Percentiles rank a stretch among this genome's conserved stretches.
Evolutionary conservation across 2,329 filamentous ascomycete species (phyloP).

Genomic region (Ascochyta clinopodiicola): DNA sequence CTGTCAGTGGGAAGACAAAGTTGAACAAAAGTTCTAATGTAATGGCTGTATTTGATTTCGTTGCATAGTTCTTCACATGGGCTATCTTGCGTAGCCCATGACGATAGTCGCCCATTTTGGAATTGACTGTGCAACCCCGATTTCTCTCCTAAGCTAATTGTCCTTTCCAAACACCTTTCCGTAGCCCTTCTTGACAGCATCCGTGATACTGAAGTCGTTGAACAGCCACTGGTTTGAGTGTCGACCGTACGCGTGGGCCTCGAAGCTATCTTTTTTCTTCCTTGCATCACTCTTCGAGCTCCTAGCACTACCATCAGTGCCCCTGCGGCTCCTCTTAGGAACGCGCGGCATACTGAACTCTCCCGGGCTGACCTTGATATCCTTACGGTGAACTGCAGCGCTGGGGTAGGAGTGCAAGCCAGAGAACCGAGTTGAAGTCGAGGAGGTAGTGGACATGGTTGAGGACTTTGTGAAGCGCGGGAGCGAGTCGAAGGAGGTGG

Average conservation of each 20-base stretch:
- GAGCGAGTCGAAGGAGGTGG: slow-evolving; percentile 39
- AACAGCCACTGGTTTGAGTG: slow-evolving; percentile 50
- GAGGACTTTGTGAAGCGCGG: slow-evolving; percentile 34
- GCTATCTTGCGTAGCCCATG: too few relatives aligned
- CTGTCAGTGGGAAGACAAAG: too few relatives aligned
- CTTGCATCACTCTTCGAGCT: slow-evolving; percentile 19
- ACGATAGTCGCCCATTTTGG: too few relatives aligned
- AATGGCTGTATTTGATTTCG: too few relatives aligned
- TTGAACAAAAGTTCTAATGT: too few relatives aligned
- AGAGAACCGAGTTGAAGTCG: slow-evolving; percentile 22
- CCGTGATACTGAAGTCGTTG: slow-evolving; percentile 47
- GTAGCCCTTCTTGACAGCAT: slow-evolving; percentile 39
- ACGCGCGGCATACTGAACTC: slow-evolving; percentile 40
- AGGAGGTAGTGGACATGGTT: slow-evolving; percentile 35
- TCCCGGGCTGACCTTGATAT: slow-evolving; percentile 30
- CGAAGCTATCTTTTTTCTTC: slow-evolving; percentile 21
- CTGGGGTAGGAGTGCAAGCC: slow-evolving; percentile 23
- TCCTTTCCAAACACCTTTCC: slow-evolving; percentile 37
- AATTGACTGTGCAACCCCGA: too few relatives aligned
- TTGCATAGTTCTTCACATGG: too few relatives aligned
- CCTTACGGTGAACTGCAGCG: slow-evolving; percentile 20
- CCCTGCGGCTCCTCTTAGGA: slow-evolving; percentile 23
- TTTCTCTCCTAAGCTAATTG: not conserved
- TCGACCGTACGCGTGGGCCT: slow-evolving; percentile 45
- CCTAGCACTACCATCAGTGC: slow-evolving; percentile 23